Conservation (phyloP, 1,284 basidiomycete genomes). For the Bjerkandera adusta region DNA sequence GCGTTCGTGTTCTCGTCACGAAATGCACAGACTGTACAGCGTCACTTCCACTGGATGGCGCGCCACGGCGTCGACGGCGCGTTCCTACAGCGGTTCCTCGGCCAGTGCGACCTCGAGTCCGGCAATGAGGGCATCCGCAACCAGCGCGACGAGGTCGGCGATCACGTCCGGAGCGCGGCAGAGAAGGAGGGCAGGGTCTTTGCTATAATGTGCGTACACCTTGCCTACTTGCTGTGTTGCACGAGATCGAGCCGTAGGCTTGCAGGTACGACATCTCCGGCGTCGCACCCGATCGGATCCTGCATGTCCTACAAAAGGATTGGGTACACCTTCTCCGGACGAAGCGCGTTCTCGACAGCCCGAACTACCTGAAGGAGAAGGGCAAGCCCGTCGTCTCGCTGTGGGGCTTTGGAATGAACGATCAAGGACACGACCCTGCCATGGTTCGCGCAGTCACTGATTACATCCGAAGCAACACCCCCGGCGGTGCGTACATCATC, state of each 20-base stretch:
- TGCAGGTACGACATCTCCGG: conserved; percentile 75
- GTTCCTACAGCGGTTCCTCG: conserved; percentile 72
- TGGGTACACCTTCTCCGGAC: conserved; percentile 66
- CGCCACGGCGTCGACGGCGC: conserved; percentile 72
- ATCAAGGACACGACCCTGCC: conserved; percentile 57
- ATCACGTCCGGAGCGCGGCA: conserved; percentile 66
- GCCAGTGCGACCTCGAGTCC: conserved; percentile 52
- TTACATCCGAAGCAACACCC: conserved; percentile 57
- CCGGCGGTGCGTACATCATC: conserved; percentile 71
- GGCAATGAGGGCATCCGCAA: conserved; percentile 53
- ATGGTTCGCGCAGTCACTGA: conserved; percentile 51
- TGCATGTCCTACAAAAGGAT: conserved; percentile 57
- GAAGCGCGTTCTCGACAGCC: conserved; percentile 62
- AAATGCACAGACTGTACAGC: conserved; percentile 65
- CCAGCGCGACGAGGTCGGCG: conserved; percentile 69
- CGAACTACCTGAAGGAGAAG: conserved; percentile 65
- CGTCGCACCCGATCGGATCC: conserved; percentile 58
- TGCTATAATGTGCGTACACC: conserved; percentile 66
- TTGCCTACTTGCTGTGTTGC: conserved; percentile 2
- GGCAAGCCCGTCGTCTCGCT: conserved; percentile 65
- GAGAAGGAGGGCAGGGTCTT: conserved; percentile 75
- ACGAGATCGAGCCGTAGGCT: conserved; percentile 9
- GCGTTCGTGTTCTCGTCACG: conserved; percentile 73
- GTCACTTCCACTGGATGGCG: conserved; percentile 84
- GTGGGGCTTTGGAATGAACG: conserved; percentile 74